phyloP scores from a whole-genome alignment of 805 yeast species.

The Yarrowia phangngaensis region DNA sequence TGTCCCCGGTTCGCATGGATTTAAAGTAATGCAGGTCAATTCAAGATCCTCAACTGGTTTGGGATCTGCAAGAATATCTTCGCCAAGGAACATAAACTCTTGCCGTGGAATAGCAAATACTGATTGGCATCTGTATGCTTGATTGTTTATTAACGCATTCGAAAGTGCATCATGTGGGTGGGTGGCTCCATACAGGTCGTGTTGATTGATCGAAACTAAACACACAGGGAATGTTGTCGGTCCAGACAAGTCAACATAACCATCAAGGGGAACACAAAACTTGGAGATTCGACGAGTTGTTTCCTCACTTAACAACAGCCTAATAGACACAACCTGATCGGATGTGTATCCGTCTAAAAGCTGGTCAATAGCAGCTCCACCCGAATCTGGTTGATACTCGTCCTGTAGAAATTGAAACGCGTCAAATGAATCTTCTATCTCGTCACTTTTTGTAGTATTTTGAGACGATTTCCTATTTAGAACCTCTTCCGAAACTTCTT shows the following conservation, averaged over 20 bases:
- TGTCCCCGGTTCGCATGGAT: conserved; percentile 3
- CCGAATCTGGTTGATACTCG: conserved; percentile 6
- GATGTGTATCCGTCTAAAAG: conserved; percentile 5
- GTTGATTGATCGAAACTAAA: conserved; percentile 1
- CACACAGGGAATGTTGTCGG: conserved; percentile 11
- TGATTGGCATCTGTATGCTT: conserved; percentile 10
- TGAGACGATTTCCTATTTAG: neutral
- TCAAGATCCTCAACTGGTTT: conserved; percentile 4
- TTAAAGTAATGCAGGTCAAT: neutral
- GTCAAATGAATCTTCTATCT: neutral
- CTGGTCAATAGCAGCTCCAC: neutral
- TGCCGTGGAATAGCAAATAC: conserved; percentile 14
- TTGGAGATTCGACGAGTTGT: conserved; percentile 5
- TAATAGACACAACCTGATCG: neutral
- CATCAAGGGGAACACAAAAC: conserved; percentile 15
- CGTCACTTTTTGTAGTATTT: no score
- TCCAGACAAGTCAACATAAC: neutral
- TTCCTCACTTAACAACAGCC: conserved; percentile 13
- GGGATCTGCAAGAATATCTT: neutral
- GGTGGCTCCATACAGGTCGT: conserved; percentile 1
- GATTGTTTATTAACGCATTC: conserved; percentile 1
- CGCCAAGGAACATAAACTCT: conserved; percentile 19
- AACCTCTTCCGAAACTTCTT: neutral
- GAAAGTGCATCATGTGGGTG: neutral
- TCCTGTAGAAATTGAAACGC: conserved; percentile 11